These are phyloP conservation scores for Papiliotrema fonsecae DNA, from an alignment of 1,284 basidiomycete species.

Conservation along the genomic window DNA sequence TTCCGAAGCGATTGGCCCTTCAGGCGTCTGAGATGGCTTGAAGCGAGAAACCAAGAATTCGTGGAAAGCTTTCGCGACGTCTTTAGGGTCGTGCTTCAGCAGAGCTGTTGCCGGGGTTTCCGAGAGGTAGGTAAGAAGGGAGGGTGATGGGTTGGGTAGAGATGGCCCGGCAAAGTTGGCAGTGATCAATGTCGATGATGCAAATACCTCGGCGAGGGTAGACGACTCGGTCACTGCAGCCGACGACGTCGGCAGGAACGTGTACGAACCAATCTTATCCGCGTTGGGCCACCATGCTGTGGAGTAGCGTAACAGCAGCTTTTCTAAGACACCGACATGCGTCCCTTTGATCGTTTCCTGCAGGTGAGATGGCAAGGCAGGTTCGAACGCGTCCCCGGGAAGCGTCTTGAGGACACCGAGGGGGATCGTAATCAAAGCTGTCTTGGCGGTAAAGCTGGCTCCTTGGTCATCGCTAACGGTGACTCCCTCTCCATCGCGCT, in stretches of 20 bases:
- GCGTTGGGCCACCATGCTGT: slow-evolving; percentile 51
- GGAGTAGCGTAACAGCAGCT: slow-evolving; percentile 50
- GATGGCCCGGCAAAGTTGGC: slow-evolving; percentile 42
- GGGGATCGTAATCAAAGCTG: slow-evolving; percentile 49
- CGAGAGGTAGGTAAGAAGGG: slow-evolving; percentile 50
- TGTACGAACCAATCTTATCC: slow-evolving; percentile 43
- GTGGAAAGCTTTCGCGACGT: slow-evolving; percentile 44
- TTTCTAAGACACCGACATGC: slow-evolving; percentile 50
- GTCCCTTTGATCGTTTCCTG: slow-evolving; percentile 37
- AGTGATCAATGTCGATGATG: slow-evolving; percentile 42
- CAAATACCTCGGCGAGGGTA: slow-evolving; percentile 30
- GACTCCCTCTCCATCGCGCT: slow-evolving; percentile 17
- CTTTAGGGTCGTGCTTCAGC: slow-evolving; percentile 19
- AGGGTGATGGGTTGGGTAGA: slow-evolving; percentile 36
- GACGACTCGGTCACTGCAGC: slow-evolving; percentile 13
- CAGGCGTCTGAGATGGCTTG: slow-evolving; percentile 1
- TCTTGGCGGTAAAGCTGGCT: slow-evolving; percentile 33
- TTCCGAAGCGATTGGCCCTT: slow-evolving; percentile 20
- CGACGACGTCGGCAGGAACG: slow-evolving; percentile 40
- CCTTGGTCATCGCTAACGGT: slow-evolving; percentile 31
- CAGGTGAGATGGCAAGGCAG: slow-evolving; percentile 34
- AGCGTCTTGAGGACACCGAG: slow-evolving; percentile 47
- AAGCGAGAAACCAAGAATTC: slow-evolving; percentile 42
- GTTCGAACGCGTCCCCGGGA: slow-evolving; percentile 33
- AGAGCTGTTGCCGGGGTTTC: slow-evolving; percentile 38